A percentile compares a stretch with the other conserved stretches of the same genome.
Evolutionary conservation across 2,329 filamentous ascomycete species (phyloP).

Genomic region (Aspergillus arachidicola): DNA sequence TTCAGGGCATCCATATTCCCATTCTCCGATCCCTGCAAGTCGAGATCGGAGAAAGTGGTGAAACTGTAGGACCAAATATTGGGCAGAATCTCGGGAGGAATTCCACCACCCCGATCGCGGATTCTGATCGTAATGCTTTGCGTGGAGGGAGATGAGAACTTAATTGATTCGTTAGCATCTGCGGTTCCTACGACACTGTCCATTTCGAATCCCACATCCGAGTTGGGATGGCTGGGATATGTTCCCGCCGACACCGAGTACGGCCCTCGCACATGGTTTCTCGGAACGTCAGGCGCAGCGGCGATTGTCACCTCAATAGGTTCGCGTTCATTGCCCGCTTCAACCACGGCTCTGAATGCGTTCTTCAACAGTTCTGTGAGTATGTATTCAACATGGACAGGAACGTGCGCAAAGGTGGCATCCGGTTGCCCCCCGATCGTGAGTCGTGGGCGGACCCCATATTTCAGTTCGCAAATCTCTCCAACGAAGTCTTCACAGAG

Average conservation of each 20-base stretch:
- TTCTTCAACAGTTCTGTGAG: slow-evolving; percentile 96
- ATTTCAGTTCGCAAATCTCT: slow-evolving; percentile 95
- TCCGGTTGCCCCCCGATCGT: slow-evolving; percentile 82
- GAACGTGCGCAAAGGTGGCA: slow-evolving; percentile 90
- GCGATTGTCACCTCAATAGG: slow-evolving; percentile 93
- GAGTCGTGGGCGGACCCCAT: slow-evolving; percentile 81
- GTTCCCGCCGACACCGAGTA: slow-evolving; percentile 18
- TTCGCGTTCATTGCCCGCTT: slow-evolving; percentile 75
- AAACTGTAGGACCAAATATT: slow-evolving; percentile 98
- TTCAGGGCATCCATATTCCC: slow-evolving; percentile 69
- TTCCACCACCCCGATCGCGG: slow-evolving; percentile 91
- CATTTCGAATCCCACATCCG: slow-evolving; percentile 35
- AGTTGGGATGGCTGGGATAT: slow-evolving; percentile 20
- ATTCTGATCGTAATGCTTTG: slow-evolving; percentile 95
- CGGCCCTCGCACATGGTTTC: slow-evolving; percentile 44
- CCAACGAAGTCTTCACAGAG: slow-evolving; percentile 87
- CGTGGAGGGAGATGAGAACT: slow-evolving; percentile 47
- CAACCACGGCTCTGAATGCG: slow-evolving; percentile 89
- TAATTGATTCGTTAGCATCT: slow-evolving; percentile 36
- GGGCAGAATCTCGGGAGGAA: slow-evolving; percentile 77
- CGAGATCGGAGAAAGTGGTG: slow-evolving; percentile 82
- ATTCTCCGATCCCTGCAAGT: slow-evolving; percentile 52
- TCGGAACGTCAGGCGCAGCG: slow-evolving; percentile 59
- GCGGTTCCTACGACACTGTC: slow-evolving; percentile 30
- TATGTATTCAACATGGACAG: slow-evolving; percentile 96